Conservation (phyloP, 805 yeast species). For the Deakozyma indianensis region DNA sequence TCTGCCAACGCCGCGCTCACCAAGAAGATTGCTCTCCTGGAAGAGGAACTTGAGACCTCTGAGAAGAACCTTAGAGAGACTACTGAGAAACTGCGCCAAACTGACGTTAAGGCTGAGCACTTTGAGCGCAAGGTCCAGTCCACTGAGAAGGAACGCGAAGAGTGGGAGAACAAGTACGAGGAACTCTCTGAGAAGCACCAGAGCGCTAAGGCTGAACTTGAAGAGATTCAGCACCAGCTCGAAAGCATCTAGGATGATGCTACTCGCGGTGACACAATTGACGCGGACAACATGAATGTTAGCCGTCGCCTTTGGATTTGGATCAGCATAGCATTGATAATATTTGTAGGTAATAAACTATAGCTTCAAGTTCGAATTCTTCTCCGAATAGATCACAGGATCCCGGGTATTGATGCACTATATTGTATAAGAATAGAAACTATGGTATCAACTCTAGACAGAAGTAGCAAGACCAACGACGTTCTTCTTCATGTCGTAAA, state of each 20-base stretch:
- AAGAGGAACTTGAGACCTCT: slow-evolving; percentile 80
- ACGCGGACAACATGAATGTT: no score
- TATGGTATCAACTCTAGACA: no score
- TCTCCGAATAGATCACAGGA: no score
- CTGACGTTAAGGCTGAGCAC: slow-evolving; percentile 93
- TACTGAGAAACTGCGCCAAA: slow-evolving; percentile 84
- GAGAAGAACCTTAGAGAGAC: slow-evolving; percentile 87
- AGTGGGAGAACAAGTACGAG: slow-evolving; percentile 81
- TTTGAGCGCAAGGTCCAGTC: slow-evolving; percentile 88
- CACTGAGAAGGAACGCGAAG: slow-evolving; percentile 83
- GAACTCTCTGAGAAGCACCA: slow-evolving; percentile 70
- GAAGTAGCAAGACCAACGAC: slow-evolving; percentile 92
- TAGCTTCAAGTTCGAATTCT: not conserved
- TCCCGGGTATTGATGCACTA: no score
- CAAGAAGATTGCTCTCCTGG: slow-evolving; percentile 78
- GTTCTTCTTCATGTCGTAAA: slow-evolving; percentile 78
- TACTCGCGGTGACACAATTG: no score
- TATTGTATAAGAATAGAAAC: no score
- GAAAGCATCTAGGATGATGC: slow-evolving; percentile 37
- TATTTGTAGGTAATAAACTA: slow-evolving; percentile 1
- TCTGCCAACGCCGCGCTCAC: slow-evolving; percentile 81
- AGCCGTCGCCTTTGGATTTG: not conserved
- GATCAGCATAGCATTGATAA: slow-evolving; percentile 1
- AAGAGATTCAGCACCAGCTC: slow-evolving; percentile 91
- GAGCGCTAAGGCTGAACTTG: slow-evolving; percentile 84